Percentiles rank a stretch among this genome's conserved stretches.
Conservation (phyloP, 2,329 filamentous ascomycete genomes). For the Bipolaris oryzae region DNA sequence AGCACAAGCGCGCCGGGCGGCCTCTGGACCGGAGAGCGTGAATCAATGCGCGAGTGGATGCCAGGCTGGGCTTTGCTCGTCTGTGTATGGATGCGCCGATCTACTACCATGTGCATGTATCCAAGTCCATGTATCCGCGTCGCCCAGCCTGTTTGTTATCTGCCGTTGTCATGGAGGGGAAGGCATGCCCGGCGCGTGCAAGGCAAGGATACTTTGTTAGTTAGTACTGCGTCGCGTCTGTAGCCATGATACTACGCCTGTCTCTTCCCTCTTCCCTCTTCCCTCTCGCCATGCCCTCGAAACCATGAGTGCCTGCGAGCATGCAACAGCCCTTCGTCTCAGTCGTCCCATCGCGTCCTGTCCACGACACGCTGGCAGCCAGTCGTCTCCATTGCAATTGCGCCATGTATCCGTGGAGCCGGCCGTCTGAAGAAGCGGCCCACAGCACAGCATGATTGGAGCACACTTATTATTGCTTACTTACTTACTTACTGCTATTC, state of each 20-base stretch:
- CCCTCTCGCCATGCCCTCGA: too few relatives aligned
- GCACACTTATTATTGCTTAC: not conserved
- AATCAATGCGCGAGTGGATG: not conserved
- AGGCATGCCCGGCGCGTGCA: constrained; percentile 28
- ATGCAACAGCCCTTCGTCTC: not conserved
- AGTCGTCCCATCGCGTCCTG: not conserved
- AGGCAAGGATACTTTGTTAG: constrained; percentile 19
- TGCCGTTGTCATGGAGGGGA: constrained; percentile 27
- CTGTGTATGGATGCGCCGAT: not conserved
- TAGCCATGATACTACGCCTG: not conserved
- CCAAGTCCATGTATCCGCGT: not conserved
- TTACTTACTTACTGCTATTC: too few relatives aligned
- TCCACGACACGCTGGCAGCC: not conserved
- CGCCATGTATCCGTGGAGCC: constrained; percentile 4
- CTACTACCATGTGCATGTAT: not conserved
- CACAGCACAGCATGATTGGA: not conserved
- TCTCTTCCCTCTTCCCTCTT: too few relatives aligned
- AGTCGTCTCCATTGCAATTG: constrained; percentile 1
- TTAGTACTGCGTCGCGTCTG: constrained; percentile 8
- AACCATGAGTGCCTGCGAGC: not conserved
- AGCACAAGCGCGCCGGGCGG: not conserved
- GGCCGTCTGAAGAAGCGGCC: constrained; percentile 14
- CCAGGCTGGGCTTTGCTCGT: not conserved
- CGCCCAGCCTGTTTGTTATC: constrained; percentile 16
- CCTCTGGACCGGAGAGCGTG: not conserved